Base-by-base conservation (phyloP, 169 alveolate genomes). In the Plasmodium blacklocki region DNA sequence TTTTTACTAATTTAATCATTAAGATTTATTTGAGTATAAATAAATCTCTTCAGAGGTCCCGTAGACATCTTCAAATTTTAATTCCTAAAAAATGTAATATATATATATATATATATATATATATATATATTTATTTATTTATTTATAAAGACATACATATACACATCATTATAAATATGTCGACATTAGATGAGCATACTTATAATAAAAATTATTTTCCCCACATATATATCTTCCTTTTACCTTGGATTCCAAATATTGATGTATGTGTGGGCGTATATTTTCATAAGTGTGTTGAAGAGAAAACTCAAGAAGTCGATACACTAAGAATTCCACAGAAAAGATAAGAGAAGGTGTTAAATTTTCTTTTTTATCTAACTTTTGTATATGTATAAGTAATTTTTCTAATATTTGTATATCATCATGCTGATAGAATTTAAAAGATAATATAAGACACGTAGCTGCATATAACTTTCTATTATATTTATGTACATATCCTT, bases 351-450 rank as follows among this genome's bases (percentile, higher is more conserved):
- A 92, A 1, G 94, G 92, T 2, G 93, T 89, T 73, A 87, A 74
- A 19, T 92, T 76, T 56, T 74, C 92, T 29, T 92, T 88, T 56
- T 92, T 68, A 45, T 88, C 93, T 59, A 92, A 90, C 19, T 93
- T 75, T 68, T 78, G 88, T 62, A 94, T 88, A 23, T 89, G 60
- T 14, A 80, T 50, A 14, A 94, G 52, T 15, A 94, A 85, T 66
- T 94, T 93, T 74, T 92, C 93, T 45, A 94, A 67, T 54, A 88
- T 94, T 29, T 86, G 93, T 32, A 88, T 83, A 63, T 94, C 95
- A 21, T 88, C 94, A 58, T 94, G 96, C 64, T 94, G 96, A 86
- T 94, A 88, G 76, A 94, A 94, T 68, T 94, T 94, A 72, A 91
- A 80, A 0, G 96, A 90, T 47, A 94, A 83, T 50, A 94, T 88